Evolutionary conservation across 2,329 filamentous ascomycete genomes (phyloP), one percentile per base, ranked within the genome.

Genomic region (Stachybotrys elegans): DNA sequence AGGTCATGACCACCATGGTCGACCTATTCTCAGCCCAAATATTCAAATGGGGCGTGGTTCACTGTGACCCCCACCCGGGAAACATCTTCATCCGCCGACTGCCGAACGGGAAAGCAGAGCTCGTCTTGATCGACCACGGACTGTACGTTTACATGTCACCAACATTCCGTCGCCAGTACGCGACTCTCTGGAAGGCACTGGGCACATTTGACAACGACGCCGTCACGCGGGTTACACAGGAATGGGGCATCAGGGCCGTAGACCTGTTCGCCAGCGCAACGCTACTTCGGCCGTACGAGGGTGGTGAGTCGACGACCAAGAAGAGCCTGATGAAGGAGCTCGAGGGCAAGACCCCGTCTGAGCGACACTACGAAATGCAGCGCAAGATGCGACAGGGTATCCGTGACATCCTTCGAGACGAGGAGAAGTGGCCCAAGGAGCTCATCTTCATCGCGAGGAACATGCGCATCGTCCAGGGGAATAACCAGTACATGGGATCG

Each of bases 1-100:
- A 92, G 47, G 89, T 96, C 47, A 97, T 97, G 93, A 86, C 85
- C 6, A 96, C 89, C 23, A 96, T 97, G 83, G 81, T 96, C 40
- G 92, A 96, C 62, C 77, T 97, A 25, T 98, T 97, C 71, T 88
- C 85, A n/a, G 91, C 89, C 3, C 92, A 97, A 61, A 97, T 97
- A 77, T 98, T 96, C 72, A 84, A 95, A 51, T 97, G 89, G 88
- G 93, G 93, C 12, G 79, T 88, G 35, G 88, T 97, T 1, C 92
- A 98, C 70, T 96, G 92, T 68, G 93, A 98, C 62, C 93, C 93
- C 9, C 93, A 98, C 60, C 93, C 93, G 1, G 92, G 92, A 22
- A 98, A 98, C 68, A 93, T 97, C 63, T 95, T 98, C 69, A 85
- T 97, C 59, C 86, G 93, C 8, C 84, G 93, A 8, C 74, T 88